A percentile compares a stretch with the other conserved stretches of the same genome.
Evolutionary conservation across 208 protist genomes (phyloP).

Genomic region (Crithidia brevicula): DNA sequence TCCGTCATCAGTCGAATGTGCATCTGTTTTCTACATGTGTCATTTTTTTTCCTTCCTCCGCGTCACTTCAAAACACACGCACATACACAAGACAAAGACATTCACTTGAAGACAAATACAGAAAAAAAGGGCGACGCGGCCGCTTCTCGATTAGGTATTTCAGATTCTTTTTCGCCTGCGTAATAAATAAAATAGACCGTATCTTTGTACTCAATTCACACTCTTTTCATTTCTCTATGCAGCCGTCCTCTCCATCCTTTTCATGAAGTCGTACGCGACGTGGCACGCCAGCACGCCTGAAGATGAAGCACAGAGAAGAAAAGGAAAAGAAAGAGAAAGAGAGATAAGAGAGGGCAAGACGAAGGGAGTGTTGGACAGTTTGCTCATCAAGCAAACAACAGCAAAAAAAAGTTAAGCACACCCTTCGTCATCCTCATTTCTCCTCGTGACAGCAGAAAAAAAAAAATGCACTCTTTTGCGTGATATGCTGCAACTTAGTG

Average conservation of each 20-base stretch:
- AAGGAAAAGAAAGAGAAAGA: not conserved
- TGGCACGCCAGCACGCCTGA: too few relatives aligned
- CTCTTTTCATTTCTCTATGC: not conserved
- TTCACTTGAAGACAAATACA: slow-evolving; percentile 6
- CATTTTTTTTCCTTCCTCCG: too few relatives aligned
- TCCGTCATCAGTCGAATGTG: too few relatives aligned
- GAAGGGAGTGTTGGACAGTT: not conserved
- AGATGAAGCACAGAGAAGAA: not conserved
- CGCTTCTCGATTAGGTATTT: slow-evolving; percentile 59
- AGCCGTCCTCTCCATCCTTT: not conserved
- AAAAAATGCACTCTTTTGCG: slow-evolving; percentile 1
- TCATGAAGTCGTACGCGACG: too few relatives aligned
- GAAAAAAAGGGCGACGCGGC: slow-evolving; percentile 49
- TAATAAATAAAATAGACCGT: slow-evolving; percentile 23
- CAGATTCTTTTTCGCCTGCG: slow-evolving; percentile 19
- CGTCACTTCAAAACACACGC: not conserved
- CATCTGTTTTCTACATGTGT: too few relatives aligned
- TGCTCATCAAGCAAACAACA: too few relatives aligned
- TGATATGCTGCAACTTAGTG: slow-evolving; percentile 10
- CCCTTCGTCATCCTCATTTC: too few relatives aligned
- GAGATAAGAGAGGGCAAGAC: not conserved
- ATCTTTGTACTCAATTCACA: not conserved
- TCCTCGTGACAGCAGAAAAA: slow-evolving; percentile 21
- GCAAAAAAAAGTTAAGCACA: too few relatives aligned
- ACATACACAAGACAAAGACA: not conserved